Evolutionary conservation across 31 red algal genomes (phyloP), one percentile per base, ranked within the genome.

Genomic region (Pterothamnion heteromorphum): DNA sequence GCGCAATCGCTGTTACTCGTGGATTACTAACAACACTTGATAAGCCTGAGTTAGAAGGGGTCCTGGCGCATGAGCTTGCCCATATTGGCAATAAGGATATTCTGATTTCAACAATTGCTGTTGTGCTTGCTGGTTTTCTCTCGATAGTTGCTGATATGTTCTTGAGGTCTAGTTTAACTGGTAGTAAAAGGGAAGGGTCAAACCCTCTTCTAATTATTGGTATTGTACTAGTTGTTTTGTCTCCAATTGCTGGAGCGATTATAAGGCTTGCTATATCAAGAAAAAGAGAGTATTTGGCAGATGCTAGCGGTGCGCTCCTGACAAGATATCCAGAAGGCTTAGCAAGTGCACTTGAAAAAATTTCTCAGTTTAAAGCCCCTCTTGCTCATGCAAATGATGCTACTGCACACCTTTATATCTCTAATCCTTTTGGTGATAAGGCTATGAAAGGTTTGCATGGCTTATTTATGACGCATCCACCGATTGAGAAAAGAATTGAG

Each of bases 21-120:
- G 87, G 87, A 74, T 39, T 90, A 33, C 28, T 90, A 18, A 39
- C 51, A 32, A 57, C 37, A 32, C 22, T 90, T 22, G 34, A 23
- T 32, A 28, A 35, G n/a, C 38, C 28, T 26, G 87, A 90, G 64
- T 28, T 90, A 74, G 43, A 74, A 39, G 87, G 87, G 26, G 87
- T 90, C 23, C 23, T 90, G 44, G 87, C 87, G 26, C 87, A 90
- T 74, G 87, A 90, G 33, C 41, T 90, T 26, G 87, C 87, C 44
- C 87, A 90, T 72, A 35, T 90, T 51, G 41, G 24, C 24, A 90
- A 90, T 39, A 24, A 43, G 22, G 87, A 90, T 43, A 90, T 72
- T 23, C 41, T 90, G 36, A 86, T 37, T 86, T 35, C 35, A 35
- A 86, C 81, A 41, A 41, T 41, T 41, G 38, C 38, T 41, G 38